Evolutionary conservation across 306 rosid genomes (phyloP), one percentile per base, ranked within the genome.

Genomic region (Astragalus membranaceus): DNA sequence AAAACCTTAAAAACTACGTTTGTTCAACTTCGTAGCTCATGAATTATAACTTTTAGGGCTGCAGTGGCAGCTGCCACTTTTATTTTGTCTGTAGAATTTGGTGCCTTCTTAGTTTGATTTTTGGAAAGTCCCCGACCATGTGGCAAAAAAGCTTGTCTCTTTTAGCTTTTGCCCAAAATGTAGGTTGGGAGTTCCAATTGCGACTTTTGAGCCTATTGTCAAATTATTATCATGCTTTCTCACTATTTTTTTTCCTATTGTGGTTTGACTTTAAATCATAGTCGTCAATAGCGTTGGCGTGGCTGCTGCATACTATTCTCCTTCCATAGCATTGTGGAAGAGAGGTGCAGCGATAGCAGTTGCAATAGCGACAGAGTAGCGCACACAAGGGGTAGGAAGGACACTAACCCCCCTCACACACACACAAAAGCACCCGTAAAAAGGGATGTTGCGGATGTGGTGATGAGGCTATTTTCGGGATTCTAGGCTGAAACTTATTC

Each of bases 11-110:
- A 10, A 20, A 26, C 16, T 39, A 14, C 10, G 8, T 5, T 26
- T 48, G 20, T 57, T 15, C 42, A 75, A 49, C 49, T 11, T 71
- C 49, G 35, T 30, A 54, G 54, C 66, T 54, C 43, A 42, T 59
- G 35, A 59, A 20, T 58, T 71, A 53, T 32, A 30, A 39, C 23
- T 50, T 54, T 65, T 72, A 65, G 44, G 74, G 69, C 60, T 78
- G 39, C 12, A 0, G 32, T 8, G 46, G 26, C 16, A 12, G 67
- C 54, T 48, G 37, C n/a, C 10, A 7, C 41, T 59, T 68, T 60
- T 50, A 69, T 59, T 54, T n/a, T 56, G 32, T 60, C 37, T 54
- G 44, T 50, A 36, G 47, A 36, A 55, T 64, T 44, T 58, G 32
- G 44, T 64, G 41, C 12, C 23, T 10, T 50, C 20, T 41, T 62